Evolutionary conservation across 2,329 filamentous ascomycete genomes (phyloP), one percentile per base, ranked within the genome.

Genomic region (Shiraia bambusicola): DNA sequence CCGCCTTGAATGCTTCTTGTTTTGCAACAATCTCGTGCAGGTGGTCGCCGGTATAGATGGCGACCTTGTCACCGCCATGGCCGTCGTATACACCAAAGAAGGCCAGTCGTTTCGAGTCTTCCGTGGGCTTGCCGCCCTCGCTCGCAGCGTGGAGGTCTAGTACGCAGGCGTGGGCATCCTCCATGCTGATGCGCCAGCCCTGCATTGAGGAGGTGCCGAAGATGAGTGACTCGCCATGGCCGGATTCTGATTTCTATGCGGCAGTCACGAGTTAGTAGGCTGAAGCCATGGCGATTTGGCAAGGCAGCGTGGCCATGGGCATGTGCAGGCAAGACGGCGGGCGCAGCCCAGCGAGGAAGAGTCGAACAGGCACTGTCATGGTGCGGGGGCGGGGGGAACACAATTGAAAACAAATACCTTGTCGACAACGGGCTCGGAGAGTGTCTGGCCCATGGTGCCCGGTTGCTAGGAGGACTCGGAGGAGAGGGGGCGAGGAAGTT

Each of bases 131-230:
- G 49, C 76, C 73, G 45, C 65, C 68, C 26, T 72, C 72, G 58
- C 74, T 73, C 48, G 77, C 75, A 47, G 82, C 76, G 63, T 93
- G 82, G 56, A 97, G 82, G 71, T 97, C 88, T 67, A 98, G 86
- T 37, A 97, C 76, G 41, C 87, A 81, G 49, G 88, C 88, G 75
- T 98, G 93, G 52, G 93, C 84, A 70, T 98, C 93, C 72, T 98
- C 93, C 93, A 98, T 98, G 77, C 88, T 95, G 75, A 98, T 97
- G 76, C 93, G 87, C 93, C 93, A 98, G 77, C 93, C 93, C 75
- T 98, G 93, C 93, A 98, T 98, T 73, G 90, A 90, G 56, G 93
- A 98, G 56, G 97, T 84, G 67, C 93, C 93, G 72, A 88, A 98
- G 68, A 93, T 74, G 68, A 95, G 83, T 68, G 88, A 85, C 55